Evolutionary conservation across 2,329 filamentous ascomycete species (phyloP).

Genomic region (Penicillium nordicum): DNA sequence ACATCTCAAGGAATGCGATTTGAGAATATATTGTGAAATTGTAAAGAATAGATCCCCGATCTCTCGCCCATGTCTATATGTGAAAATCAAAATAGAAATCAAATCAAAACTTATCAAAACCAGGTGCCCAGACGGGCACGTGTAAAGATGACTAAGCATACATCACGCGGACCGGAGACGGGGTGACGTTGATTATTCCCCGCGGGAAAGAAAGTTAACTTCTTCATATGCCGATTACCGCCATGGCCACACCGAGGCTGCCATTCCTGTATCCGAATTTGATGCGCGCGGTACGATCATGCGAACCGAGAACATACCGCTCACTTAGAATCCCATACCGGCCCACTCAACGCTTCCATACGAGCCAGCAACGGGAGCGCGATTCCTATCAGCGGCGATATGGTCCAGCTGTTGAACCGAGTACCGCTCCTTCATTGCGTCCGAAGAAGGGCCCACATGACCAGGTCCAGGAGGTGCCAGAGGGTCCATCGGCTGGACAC

Average conservation of each 20-base stretch:
- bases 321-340: constrained; percentile 39
- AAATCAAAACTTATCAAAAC: not conserved
- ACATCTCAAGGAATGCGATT: not conserved
- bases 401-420: constrained; percentile 44
- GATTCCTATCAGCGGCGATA: constrained; percentile 46
- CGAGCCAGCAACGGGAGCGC: constrained; percentile 34
- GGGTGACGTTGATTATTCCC: constrained; percentile 9
- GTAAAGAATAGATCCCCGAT: not conserved
- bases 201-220: constrained; percentile 20
- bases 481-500: constrained; percentile 6
- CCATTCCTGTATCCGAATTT: constrained; percentile 68
- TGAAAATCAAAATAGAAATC: not conserved
- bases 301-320: constrained; percentile 44
- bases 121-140: not conserved
- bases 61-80: no score
- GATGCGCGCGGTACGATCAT: constrained; percentile 55
- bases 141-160: not conserved
- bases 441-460: constrained; percentile 26
- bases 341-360: constrained; percentile 36
- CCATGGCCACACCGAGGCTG: constrained; percentile 61
- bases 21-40: no score
- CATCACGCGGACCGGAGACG: not conserved
- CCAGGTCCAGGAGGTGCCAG: constrained; percentile 15
- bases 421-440: constrained; percentile 37
- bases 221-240: constrained; percentile 15